phyloP scores from a whole-genome alignment of 2,329 filamentous ascomycete genomes.

The Phialophora expanda region DNA sequence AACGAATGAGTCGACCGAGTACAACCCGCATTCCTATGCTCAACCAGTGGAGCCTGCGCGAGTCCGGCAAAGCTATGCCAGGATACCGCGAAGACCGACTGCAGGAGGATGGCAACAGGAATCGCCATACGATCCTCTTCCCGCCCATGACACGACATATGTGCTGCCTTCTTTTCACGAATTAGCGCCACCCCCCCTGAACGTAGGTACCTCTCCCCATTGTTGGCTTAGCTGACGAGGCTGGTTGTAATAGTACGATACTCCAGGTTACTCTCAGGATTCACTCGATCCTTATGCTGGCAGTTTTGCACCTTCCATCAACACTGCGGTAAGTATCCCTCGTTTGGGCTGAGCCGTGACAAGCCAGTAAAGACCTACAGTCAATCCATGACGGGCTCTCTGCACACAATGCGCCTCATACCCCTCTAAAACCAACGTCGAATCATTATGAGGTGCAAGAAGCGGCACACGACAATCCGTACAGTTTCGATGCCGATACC shows the following conservation, averaged over 20 bases:
- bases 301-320: conserved; percentile 8
- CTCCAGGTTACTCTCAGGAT: background rate
- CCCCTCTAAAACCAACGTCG: conserved; percentile 7
- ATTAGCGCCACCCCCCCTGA: background rate
- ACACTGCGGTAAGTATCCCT: conserved; percentile 6
- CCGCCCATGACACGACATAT: conserved; percentile 3
- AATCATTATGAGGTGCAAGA: conserved; percentile 11
- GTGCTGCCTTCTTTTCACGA: conserved; percentile 2
- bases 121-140: conserved; percentile 12
- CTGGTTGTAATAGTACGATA: conserved; percentile 7
- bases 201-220: background rate
- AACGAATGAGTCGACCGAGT: conserved; percentile 10
- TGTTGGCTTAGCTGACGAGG: background rate
- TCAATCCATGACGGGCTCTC: conserved; percentile 13
- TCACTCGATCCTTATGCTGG: background rate
- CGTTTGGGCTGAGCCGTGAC: background rate
- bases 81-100: conserved; percentile 4
- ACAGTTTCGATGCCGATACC: conserved; percentile 14
- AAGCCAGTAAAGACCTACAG: background rate
- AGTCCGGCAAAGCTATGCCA: conserved; percentile 1
- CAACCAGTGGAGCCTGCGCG: conserved; percentile 4
- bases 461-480: conserved; percentile 18
- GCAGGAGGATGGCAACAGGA: background rate
- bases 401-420: background rate
- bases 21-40: conserved; percentile 3